These are phyloP conservation scores for Cladorrhinum samala DNA, from an alignment of 495 filamentous ascomycete species.

Conservation along the genomic window DNA sequence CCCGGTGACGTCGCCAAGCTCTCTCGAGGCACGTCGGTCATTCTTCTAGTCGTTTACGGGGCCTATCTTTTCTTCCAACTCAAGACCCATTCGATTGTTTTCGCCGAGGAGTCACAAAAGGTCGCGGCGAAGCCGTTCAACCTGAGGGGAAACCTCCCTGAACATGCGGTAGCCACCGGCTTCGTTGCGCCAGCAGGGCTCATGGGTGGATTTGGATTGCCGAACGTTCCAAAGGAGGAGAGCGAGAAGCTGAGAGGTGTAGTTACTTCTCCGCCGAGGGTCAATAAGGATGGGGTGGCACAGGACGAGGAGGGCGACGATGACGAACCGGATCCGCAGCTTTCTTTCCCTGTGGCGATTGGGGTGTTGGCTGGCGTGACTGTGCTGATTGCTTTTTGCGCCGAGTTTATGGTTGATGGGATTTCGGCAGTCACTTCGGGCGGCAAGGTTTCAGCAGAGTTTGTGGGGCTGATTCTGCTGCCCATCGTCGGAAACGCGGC, in stretches of 20 bases:
- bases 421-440: constrained; percentile 62
- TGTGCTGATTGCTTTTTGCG: constrained; percentile 76
- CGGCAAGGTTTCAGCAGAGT: constrained; percentile 59
- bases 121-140: constrained; percentile 44
- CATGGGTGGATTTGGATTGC: constrained; percentile 33
- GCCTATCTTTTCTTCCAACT: constrained; percentile 80
- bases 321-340: constrained; percentile 61
- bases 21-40: constrained; percentile 66
- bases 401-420: constrained; percentile 81
- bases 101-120: constrained; percentile 68
- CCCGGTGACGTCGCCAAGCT: constrained; percentile 46
- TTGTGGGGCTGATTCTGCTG: constrained; percentile 76
- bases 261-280: constrained; percentile 8
- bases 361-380: constrained; percentile 66
- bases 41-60: constrained; percentile 70
- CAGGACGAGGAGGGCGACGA: constrained; percentile 51
- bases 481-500: constrained; percentile 90
- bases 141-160: constrained; percentile 24
- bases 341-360: constrained; percentile 63
- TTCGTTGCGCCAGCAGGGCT: constrained; percentile 55
- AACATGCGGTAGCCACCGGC: constrained; percentile 54
- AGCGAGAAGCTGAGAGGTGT: constrained; percentile 29
- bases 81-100: constrained; percentile 67
- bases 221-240: constrained; percentile 21
- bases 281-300: no score